phyloP scores from a whole-genome alignment of 2,329 filamentous ascomycete species.

The Sporothrix protearum region DNA sequence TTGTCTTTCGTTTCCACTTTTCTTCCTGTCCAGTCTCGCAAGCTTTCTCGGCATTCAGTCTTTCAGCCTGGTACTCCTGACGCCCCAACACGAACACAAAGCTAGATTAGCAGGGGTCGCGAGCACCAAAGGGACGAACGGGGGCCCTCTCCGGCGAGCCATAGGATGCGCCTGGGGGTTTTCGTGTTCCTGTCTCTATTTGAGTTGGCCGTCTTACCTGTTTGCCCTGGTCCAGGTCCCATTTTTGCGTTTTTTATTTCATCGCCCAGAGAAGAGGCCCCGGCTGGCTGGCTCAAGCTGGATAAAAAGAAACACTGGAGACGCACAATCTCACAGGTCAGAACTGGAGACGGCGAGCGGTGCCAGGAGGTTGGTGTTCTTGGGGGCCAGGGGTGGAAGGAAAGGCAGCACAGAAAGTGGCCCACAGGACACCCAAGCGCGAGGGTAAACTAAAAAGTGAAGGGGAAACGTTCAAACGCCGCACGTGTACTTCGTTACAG shows the following conservation, averaged over 20 bases:
- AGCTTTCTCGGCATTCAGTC: neutral
- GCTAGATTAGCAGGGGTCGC: neutral
- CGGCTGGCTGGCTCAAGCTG: neutral
- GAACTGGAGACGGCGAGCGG: conserved; percentile 13
- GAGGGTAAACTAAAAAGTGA: neutral
- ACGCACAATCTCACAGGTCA: neutral
- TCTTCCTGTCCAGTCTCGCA: neutral
- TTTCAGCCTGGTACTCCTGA: neutral
- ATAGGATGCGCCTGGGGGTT: neutral
- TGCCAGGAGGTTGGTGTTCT: neutral
- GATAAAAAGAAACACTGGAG: neutral
- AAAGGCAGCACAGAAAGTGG: neutral
- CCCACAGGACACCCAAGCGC: neutral
- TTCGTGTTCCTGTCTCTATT: neutral
- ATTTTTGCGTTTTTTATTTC: neutral
- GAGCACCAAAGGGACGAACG: neutral
- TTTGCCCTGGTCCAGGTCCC: neutral
- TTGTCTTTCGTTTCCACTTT: neutral
- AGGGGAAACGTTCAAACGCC: too few relatives aligned
- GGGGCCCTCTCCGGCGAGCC: conserved; percentile 8
- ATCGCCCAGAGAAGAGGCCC: neutral
- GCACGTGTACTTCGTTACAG: too few relatives aligned
- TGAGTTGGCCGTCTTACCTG: neutral
- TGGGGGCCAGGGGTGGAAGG: neutral
- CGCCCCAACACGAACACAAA: neutral